These are phyloP conservation scores for Diaporthe vexans DNA, from an alignment of 2,329 filamentous ascomycete genomes.

Conservation along the genomic window DNA sequence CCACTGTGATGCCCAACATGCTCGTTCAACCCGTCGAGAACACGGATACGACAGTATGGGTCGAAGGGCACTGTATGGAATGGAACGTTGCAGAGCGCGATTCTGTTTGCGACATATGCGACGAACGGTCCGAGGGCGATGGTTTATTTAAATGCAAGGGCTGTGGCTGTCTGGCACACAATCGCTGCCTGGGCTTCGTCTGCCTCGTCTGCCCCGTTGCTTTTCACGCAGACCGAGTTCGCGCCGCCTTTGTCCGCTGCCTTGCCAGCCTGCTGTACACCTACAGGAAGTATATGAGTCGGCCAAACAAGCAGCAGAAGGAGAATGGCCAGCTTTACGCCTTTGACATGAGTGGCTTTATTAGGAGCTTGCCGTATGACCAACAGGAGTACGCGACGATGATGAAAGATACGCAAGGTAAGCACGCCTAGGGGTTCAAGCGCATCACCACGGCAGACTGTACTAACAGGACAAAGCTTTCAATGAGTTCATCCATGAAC, in stretches of 20 bases:
- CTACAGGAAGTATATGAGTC: conserved; percentile 73
- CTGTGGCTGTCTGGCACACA: conserved; percentile 71
- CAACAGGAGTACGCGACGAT: conserved; percentile 75
- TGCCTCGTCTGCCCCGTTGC: conserved; percentile 75
- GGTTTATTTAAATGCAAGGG: conserved; percentile 81
- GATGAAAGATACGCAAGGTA: conserved; percentile 78
- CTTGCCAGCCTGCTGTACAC: conserved; percentile 77
- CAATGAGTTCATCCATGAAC: conserved; percentile 88
- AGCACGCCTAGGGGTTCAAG: conserved; percentile 41
- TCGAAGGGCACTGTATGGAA: conserved; percentile 86
- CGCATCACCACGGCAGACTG: background rate
- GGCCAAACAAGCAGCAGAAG: conserved; percentile 73
- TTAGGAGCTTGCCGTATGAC: conserved; percentile 74
- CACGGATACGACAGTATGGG: conserved; percentile 85
- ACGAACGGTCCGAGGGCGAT: conserved; percentile 79
- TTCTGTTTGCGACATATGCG: conserved; percentile 79
- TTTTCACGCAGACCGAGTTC: conserved; percentile 73
- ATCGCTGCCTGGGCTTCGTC: conserved; percentile 72
- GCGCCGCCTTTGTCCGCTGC: conserved; percentile 75
- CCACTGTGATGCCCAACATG: conserved; percentile 89
- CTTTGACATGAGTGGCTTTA: conserved; percentile 76
- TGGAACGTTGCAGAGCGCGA: conserved; percentile 72
- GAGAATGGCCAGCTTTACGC: conserved; percentile 71
- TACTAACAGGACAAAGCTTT: conserved; percentile 64
- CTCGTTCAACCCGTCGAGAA: conserved; percentile 83